Evolutionary conservation across 345 rosid species (phyloP), one percentile per base, ranked within the genome.

Genomic region (Noccaea bulbosa): DNA sequence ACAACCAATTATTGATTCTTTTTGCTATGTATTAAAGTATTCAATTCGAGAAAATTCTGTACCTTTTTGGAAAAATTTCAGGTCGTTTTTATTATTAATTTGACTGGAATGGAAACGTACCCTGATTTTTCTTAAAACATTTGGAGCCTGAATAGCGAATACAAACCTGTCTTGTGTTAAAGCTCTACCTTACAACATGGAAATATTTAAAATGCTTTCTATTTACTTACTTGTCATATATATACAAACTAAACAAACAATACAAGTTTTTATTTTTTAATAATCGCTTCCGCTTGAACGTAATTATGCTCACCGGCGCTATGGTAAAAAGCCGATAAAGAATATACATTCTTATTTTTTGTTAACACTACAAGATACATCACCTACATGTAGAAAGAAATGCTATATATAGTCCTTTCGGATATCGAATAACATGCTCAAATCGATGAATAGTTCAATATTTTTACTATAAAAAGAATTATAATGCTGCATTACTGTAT

Each of bases 1-100:
- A 32, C 67, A 49, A 5, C 48, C 24, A 74, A 49, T 66, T 22
- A 66, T 73, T 66, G 45, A 8, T 50, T 66, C 15, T 66, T 66
- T 60, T 66, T 11, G 22, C 35, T 22, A 58, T 43, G 41, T 59
- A 22, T 20, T 52, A 50, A 43, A 59, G 5, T 48, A 11, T 62
- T 64, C 43, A 46, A 56, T 24, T 72, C 35, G 3, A 38, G 15
- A 4, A 12, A 1, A 20, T 8, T 14, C 10, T 58, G 32, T 4
- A 4, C 30, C 4, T 14, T 11, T 33, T 34, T 65, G 44, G 15
- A 32, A 49, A 27, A 15, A 27, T 12, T 6, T 55, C 41, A 24
- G 10, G 65, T 27, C 34, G 65, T 56, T 22, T 35, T 56, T 57
- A 20, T 67, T 22, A 17, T 5, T 27, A 27, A 27, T 27, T 27